Percentiles rank a stretch among this genome's conserved stretches.
Conservation (phyloP, 805 yeast genomes). For the Torulaspora microellipsoides region DNA sequence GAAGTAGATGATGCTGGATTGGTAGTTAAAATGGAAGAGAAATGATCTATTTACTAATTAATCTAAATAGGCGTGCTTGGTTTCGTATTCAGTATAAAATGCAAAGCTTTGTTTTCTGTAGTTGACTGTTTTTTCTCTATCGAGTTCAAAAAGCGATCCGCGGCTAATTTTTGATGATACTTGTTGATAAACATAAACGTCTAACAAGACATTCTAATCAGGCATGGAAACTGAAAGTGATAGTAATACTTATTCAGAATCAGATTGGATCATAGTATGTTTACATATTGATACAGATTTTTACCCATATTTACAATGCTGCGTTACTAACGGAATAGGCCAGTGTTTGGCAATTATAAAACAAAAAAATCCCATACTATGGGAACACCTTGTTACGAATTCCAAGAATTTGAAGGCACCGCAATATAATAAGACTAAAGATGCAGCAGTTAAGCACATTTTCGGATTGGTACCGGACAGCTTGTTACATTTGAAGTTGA, state of each 20-base stretch:
- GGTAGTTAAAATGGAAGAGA: slow-evolving; percentile 20
- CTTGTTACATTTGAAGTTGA: slow-evolving; percentile 6
- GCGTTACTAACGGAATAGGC: background rate
- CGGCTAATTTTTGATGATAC: background rate
- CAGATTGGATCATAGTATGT: slow-evolving; percentile 16
- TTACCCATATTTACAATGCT: too few species aligned
- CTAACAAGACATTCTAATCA: too few species aligned
- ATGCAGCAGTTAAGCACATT: background rate
- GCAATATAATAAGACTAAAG: too few species aligned
- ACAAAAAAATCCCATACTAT: slow-evolving; percentile 19
- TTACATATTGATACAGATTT: too few species aligned
- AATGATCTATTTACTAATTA: background rate
- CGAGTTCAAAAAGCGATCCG: background rate
- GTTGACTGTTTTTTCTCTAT: too few species aligned
- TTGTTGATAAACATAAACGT: too few species aligned
- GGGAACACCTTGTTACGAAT: slow-evolving; percentile 1
- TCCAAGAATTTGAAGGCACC: too few species aligned
- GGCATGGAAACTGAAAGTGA: too few species aligned
- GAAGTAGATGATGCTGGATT: slow-evolving; percentile 30
- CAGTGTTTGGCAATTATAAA: slow-evolving; percentile 27
- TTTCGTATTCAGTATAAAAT: too few species aligned
- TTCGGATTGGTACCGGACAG: slow-evolving; percentile 3
- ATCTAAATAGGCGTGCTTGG: too few species aligned
- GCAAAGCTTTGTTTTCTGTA: too few species aligned
- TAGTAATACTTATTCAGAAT: background rate